Base-by-base conservation (phyloP, 352 stramenopile genomes). In the Phytophthora colocasiae region DNA sequence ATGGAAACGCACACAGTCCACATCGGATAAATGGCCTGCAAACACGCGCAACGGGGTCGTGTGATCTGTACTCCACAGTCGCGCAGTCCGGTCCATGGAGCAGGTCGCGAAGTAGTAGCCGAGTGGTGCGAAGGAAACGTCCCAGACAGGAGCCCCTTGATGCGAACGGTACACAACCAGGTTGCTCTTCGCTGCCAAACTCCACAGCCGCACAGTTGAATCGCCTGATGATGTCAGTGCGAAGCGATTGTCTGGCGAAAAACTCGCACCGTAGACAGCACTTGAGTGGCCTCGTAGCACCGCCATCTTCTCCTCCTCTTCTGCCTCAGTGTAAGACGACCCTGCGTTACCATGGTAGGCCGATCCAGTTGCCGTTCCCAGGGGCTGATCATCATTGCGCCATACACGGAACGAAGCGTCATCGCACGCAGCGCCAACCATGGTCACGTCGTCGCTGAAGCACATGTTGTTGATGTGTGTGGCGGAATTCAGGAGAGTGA, bases 71-170 rank as follows among this genome's bases (percentile, higher is more conserved):
- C 89, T 95, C 94, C 93, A 99, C 14, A 99, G 78, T 17, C 96
- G 78, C 9, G 91, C 94, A 14, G 92, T 98, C 19, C 91, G 91
- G 63, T 99, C 96, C 66, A 95, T 97, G 17, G 91, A 97, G 60
- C 89, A 96, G 10, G 92, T 97, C 17, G 92, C 95, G 80, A 98
- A 99, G 64, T 98, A 98, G 73, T 98, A 98, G 11, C 96, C 96
- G 15, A 86, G 84, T 14, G 91, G 90, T 10, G 87, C 80, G 62
- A 97, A 98, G 0, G 77, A 73, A 6, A 98, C 93, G 54, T 97
- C 96, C 95, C 95, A 98, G 9, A 99, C 88, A 2, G 95, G 93
- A 4, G 66, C 72, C 36, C 78, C 74, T n/a, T 75, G 65, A 60
- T 95, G 87, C 7, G 82, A 90, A 11, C 87, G 82, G 59, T 94